These are phyloP conservation scores for Heliamphora exappendiculata DNA, from an alignment of 148 eudicot species.

Conservation along the genomic window DNA sequence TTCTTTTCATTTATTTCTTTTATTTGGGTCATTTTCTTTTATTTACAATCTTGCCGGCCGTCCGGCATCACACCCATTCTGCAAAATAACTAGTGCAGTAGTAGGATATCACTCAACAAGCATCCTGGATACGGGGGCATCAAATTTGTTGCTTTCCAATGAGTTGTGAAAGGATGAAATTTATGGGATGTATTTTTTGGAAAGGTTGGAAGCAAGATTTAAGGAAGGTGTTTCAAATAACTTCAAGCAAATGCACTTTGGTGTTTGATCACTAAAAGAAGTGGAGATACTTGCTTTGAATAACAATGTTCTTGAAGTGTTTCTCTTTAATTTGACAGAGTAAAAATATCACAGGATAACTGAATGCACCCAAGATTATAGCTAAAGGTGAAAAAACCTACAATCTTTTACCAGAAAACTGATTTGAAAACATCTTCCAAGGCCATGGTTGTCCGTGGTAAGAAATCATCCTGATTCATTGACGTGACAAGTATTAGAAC, in stretches of 20 bases:
- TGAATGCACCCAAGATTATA: not conserved
- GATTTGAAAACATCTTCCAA: slow-evolving; percentile 72
- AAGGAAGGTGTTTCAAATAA: not conserved
- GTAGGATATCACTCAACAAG: not conserved
- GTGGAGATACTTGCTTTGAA: not conserved
- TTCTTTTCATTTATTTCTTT: no score
- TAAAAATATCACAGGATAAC: not conserved
- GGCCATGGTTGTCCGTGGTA: slow-evolving; percentile 85
- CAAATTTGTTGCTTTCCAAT: not conserved
- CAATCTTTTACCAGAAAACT: slow-evolving; percentile 79
- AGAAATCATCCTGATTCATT: slow-evolving; percentile 81
- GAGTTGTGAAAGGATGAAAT: not conserved
- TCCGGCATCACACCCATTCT: no score
- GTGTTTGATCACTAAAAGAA: not conserved
- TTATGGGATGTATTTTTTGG: not conserved
- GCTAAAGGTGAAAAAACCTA: slow-evolving; percentile 38
- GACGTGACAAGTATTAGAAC: not conserved
- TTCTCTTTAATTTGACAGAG: not conserved
- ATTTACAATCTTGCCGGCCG: no score
- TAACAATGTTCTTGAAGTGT: not conserved
- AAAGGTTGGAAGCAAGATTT: not conserved
- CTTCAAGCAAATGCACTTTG: not conserved
- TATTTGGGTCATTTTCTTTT: no score
- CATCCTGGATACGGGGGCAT: not conserved
- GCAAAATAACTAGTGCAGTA: not conserved